Conservation (phyloP, 768 basidiomycete species). For the Neoboletus magnificus region DNA sequence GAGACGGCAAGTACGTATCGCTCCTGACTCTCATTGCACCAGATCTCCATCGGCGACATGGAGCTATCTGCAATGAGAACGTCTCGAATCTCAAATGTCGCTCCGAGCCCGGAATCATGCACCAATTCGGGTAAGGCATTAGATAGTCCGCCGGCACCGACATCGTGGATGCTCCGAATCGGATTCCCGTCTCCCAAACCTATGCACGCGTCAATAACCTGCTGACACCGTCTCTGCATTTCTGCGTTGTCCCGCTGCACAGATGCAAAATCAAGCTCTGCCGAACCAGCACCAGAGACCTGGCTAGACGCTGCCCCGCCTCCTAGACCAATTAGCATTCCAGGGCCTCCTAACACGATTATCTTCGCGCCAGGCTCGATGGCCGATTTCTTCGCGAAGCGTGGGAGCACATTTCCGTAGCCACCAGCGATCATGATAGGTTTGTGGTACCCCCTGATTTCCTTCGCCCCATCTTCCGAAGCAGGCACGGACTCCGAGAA, state of each 20-base stretch:
- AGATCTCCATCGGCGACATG: constrained; percentile 99
- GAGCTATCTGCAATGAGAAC: constrained; percentile 87
- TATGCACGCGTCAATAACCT: constrained; percentile 93
- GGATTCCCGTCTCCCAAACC: constrained; percentile 60
- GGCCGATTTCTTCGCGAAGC: constrained; percentile 72
- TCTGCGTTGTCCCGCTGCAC: constrained; percentile 98
- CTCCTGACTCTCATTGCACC: constrained; percentile 99
- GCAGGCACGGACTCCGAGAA: constrained; percentile 77
- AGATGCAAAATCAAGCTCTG: constrained; percentile 94
- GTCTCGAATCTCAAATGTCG: constrained; percentile 89
- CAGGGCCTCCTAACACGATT: constrained; percentile 92
- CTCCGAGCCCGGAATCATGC: constrained; percentile 92
- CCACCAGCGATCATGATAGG: constrained; percentile 99
- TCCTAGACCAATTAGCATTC: constrained; percentile 93
- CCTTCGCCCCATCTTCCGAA: constrained; percentile 44
- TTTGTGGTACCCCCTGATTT: constrained; percentile 96
- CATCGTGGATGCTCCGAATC: constrained; percentile 96
- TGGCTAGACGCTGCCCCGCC: constrained; percentile 97
- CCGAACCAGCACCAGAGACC: constrained; percentile 84
- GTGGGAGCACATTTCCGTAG: constrained; percentile 85
- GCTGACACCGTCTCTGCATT: constrained; percentile 96
- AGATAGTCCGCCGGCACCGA: constrained; percentile 94
- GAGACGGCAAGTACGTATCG: constrained; percentile 93
- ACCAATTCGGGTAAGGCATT: constrained; percentile 97
- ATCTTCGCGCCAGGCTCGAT: constrained; percentile 84